These are phyloP conservation scores for Oldenlandia corymbosa DNA, from an alignment of 257 asterid genomes.

Conservation along the genomic window DNA sequence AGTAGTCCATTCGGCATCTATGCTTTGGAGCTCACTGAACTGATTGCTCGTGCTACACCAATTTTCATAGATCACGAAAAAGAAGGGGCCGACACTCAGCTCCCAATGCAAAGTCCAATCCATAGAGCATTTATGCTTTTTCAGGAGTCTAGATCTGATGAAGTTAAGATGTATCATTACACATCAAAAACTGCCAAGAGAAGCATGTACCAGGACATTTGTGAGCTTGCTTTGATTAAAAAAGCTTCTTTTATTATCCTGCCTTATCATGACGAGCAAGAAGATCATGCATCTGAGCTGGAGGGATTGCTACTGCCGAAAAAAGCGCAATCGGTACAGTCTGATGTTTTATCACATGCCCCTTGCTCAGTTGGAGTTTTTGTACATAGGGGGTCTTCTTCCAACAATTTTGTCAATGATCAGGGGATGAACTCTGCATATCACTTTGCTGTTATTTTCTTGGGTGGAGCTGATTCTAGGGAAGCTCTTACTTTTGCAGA, in stretches of 20 bases:
- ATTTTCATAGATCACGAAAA: conserved; percentile 53
- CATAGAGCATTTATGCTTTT: conserved; percentile 49
- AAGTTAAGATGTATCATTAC: conserved; percentile 33
- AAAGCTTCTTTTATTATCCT: conserved; percentile 53
- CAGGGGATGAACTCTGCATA: conserved; percentile 17
- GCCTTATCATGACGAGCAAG: conserved; percentile 29
- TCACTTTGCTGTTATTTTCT: conserved; percentile 49
- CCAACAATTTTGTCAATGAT: conserved; percentile 8
- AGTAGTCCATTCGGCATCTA: conserved; percentile 42
- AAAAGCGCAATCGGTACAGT: conserved; percentile 28
- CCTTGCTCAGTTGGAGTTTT: conserved; percentile 82
- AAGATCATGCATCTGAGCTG: conserved; percentile 5
- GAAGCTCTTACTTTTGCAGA: conserved; percentile 74
- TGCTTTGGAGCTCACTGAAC: conserved; percentile 54
- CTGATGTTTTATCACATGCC: conserved; percentile 45
- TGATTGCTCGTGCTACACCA: conserved; percentile 54
- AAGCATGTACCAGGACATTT: conserved; percentile 69
- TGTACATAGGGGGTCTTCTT: conserved; percentile 29
- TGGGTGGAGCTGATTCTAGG: conserved; percentile 79
- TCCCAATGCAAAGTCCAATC: conserved; percentile 21
- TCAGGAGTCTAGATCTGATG: conserved; percentile 31
- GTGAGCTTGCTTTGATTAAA: conserved; percentile 58
- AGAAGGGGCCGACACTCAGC: conserved; percentile 17
- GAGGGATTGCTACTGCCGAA: conserved; percentile 13
- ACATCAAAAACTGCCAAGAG: conserved; percentile 49